Base-by-base conservation (phyloP, 805 yeast genomes). In the Teunomyces kruisii region DNA sequence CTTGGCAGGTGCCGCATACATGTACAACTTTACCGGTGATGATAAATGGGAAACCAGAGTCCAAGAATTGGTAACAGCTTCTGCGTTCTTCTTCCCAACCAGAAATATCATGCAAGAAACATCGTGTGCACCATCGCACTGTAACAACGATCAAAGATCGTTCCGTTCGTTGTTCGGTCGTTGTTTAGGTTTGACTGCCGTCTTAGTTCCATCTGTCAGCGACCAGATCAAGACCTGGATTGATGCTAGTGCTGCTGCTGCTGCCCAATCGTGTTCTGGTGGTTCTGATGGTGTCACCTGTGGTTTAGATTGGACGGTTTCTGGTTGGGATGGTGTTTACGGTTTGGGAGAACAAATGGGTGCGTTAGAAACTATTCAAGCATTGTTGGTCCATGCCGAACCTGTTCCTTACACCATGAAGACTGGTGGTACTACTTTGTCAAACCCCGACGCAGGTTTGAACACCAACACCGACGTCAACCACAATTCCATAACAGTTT, bases 251-350 rank as follows among this genome's bases (percentile, higher is more conserved):
- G 90, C 92, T 0, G 53, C 59, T 43, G 91, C 79, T 2, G 91
- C 89, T 6, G 90, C 90, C 1, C 64, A 68, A 40, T 74, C 89
- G 1, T 86, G 94, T 64, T 62, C 77, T 12, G 94, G 92, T 56
- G 97, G 97, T 56, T 48, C 67, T 4, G 97, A 91, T 62, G 88
- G 88, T 13, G 85, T 81, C 51, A 91, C 97, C 0, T 86, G 95
- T 72, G 94, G 92, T 28, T 61, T 78, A 47, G 72, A 78, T 62
- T 86, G 95, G 95, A 62, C 72, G 8, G 51, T 62, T 9, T 66
- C 65, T 4, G 81, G 80, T 14, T 78, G 85, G 80, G 94, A 86
- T 62, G 83, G 78, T 0, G 49, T 55, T 33, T 86, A 77, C 57
- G 94, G 95, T 22, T 67, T 87, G 22, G 94, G 94, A 53, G 95